Evolutionary conservation across 2,329 filamentous ascomycete species (phyloP), one percentile per base, ranked within the genome.

Genomic region (Lasiodiplodia theobromae): DNA sequence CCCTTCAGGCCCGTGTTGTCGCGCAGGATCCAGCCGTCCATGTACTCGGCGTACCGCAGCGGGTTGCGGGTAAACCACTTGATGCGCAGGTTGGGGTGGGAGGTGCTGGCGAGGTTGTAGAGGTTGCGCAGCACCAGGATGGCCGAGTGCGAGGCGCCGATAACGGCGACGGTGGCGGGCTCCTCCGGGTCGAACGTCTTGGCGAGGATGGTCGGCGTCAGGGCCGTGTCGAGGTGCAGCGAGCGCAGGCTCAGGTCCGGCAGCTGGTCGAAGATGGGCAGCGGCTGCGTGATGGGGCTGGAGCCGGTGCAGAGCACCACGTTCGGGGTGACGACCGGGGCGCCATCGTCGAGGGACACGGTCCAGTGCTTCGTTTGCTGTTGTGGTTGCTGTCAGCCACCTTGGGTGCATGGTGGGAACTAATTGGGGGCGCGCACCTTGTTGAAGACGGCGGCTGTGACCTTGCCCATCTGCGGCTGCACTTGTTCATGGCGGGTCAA

Each of bases 1-100:
- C 88, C 88, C 76, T 91, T 90, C 34, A 91, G 81, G 3, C 88
- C 88, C 0, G 88, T 90, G 76, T 90, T 91, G 74, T 91, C 88
- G 66, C 86, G 84, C 31, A 88, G 77, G 69, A 90, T 89, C 87
- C 88, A 90, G 68, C 86, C 87, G 70, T 88, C 87, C 77, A 82
- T 86, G 74, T 85, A 86, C 72, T 87, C 84, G 18, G 88, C 88
- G 71, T 90, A 91, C 28, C 86, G 85, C 11, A 90, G 81, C 1
- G 82, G 77, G 71, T 88, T 85, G n/a, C 88, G 37, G 23, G 81
- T 88, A 77, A 90, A 89, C 88, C 88, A 90, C 72, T 86, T 86
- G 66, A 90, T 81, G 37, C 82, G 82, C 2, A 90, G 80, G 6
- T 82, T 74, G 0, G 86, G 84, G 70, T 89, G 87, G 0, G 83